Base-by-base conservation (phyloP, 106 monocot species). In the Amphibolis antarctica region DNA sequence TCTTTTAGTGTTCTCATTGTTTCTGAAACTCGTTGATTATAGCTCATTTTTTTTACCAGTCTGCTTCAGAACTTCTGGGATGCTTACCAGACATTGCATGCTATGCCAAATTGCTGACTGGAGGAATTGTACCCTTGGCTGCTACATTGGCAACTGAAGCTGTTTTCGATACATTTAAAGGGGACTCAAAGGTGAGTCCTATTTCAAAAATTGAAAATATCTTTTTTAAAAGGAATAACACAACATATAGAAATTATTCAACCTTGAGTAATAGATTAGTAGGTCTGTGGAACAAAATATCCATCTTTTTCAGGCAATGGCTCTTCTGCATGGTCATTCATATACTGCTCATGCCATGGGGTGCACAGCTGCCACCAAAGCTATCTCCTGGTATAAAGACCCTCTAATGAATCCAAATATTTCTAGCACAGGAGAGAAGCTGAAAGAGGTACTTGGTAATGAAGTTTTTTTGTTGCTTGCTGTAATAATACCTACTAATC, bases 251-350 rank as follows among this genome's bases (percentile, higher is more conserved):
- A 60, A 9, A 9, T 10, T 28, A 36, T 42, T 60, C 28, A 42
- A 5, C 9, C 10, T 15, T 60, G 5, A 10, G 12, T 26, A 27
- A 36, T 36, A 4, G 36, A 14, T 56, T 15, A 49, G 3, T 17
- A 49, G n/a, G 15, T 1, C n/a, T 49, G 15, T 49, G 2, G 0
- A 0, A 21, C 27, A 12, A 25, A 26, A 12, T 56, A 28, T 56
- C 25, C 54, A 22, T 54, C 3, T 13, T 42, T 31, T 69, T 53
- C 80, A 94, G 91, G 74, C 74, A 4, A 77, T 63, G 62, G 90
- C 96, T 36, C 90, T 98, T 71, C 71, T 98, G 24, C 90, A 98
- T 75, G 98, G 98, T 24, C 91, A 98, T 30, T 98, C 98, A 59
- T 98, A 91, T 53, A 76, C 86, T 52, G 98, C 85, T 28, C 98